These are phyloP conservation scores for Phylloporus sp. DNA, from an alignment of 768 basidiomycete genomes.

Conservation along the genomic window DNA sequence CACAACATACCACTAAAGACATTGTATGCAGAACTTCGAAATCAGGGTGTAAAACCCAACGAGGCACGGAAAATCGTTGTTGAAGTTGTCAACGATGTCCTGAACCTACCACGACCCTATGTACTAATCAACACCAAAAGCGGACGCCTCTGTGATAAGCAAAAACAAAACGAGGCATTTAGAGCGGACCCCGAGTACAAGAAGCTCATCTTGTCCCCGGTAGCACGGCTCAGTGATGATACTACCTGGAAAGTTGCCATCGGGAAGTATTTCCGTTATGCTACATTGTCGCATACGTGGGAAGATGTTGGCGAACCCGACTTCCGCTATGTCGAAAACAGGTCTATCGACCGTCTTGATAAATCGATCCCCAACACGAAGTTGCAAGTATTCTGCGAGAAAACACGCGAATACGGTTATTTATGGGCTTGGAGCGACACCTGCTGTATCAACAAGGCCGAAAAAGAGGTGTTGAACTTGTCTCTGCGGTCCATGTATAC, in stretches of 20 bases:
- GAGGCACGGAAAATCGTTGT: constrained; percentile 1
- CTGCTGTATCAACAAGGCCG: constrained; percentile 18
- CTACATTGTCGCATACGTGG: constrained; percentile 21
- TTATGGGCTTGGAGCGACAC: constrained; percentile 10
- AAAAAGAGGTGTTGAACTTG: constrained; percentile 7
- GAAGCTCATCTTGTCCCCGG: constrained; percentile 8
- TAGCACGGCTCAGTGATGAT: neutral
- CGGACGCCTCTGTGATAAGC: constrained; percentile 11
- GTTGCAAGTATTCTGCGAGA: constrained; percentile 12
- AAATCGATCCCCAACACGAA: neutral
- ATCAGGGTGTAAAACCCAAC: constrained; percentile 1
- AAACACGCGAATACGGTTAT: constrained; percentile 6
- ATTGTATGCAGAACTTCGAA: constrained; percentile 5
- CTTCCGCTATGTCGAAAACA: neutral
- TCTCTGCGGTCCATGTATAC: constrained; percentile 25
- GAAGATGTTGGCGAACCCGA: constrained; percentile 10
- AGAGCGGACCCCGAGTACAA: constrained; percentile 12
- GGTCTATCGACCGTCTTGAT: constrained; percentile 2
- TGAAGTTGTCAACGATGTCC: neutral
- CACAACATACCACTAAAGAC: neutral
- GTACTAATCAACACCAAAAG: constrained; percentile 14
- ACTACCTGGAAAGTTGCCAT: neutral
- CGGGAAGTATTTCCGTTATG: constrained; percentile 12
- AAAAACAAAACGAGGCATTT: constrained; percentile 7
- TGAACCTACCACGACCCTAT: constrained; percentile 6